Percentiles rank a stretch among this genome's conserved stretches.
Conservation (phyloP, 148 eudicot species). For the Vaccinium darrowii region DNA sequence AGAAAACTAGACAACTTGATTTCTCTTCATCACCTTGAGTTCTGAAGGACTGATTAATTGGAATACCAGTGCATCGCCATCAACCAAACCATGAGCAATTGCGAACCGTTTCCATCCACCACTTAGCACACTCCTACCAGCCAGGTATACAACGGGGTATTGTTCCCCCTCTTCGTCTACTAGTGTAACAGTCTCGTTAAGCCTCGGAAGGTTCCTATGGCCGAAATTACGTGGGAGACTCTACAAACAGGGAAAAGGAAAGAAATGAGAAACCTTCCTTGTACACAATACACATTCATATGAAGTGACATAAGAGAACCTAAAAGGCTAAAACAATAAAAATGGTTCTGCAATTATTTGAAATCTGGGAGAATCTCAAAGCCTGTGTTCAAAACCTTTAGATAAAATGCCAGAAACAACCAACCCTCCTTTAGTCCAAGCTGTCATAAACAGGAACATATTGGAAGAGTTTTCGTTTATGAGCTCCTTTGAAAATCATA, state of each 20-base stretch:
- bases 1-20: not conserved
- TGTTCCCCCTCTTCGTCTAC: conserved; percentile 73
- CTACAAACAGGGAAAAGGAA: conserved; percentile 19
- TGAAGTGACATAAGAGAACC: not conserved
- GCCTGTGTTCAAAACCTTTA: not conserved
- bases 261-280: not conserved
- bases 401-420: too few relatives aligned
- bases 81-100: conserved; percentile 62
- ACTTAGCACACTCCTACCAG: conserved; percentile 70
- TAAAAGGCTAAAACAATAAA: not conserved
- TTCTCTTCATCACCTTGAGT: conserved; percentile 47
- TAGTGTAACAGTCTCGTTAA: conserved; percentile 57
- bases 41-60: conserved; percentile 48
- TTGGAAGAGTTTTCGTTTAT: not conserved
- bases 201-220: conserved; percentile 47
- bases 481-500: too few relatives aligned
- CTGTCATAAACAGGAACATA: not conserved
- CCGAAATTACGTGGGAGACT: conserved; percentile 53
- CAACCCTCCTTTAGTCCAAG: not conserved
- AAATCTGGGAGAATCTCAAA: not conserved
- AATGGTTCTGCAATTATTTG: not conserved
- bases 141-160: conserved; percentile 60
- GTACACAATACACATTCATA: not conserved
- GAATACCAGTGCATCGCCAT: conserved; percentile 81
- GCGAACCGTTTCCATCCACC: conserved; percentile 94